Evolutionary conservation across 495 filamentous ascomycete species (phyloP), one percentile per base, ranked within the genome.

Genomic region (Penicillium bovifimosum): DNA sequence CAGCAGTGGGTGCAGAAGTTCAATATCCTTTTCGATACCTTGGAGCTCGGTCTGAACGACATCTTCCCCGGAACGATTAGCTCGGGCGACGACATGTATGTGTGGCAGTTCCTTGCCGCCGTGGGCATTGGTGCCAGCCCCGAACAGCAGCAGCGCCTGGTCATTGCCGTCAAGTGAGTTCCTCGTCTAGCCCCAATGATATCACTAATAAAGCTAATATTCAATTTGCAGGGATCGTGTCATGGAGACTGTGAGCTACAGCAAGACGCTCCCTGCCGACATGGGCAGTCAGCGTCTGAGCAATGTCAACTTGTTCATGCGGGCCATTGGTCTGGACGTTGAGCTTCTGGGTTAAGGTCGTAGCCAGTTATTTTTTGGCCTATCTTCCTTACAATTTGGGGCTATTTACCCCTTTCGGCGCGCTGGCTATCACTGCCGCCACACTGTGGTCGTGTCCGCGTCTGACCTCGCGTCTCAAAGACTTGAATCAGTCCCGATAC

Each of bases 261-360:
- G 87, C 63, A 96, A 93, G 75, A 89, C 87, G 2, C 81, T 97
- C 11, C 93, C 95, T 10, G 76, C 83, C 14, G 90, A 93, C 36
- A 85, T 96, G 81, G 81, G 85, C 14, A 83, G 80, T 59, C 80
- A 86, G 64, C 84, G 91, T 49, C 76, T 95, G 41, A 85, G 85
- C 51, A 92, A 96, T 64, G 95, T 98, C 58, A 97, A 98, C 69
- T 73, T 98, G 27, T 98, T 98, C 67, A 96, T 98, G 92, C 83
- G 90, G 55, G 93, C 92, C 46, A 97, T 98, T 67, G 95, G 93
- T 5, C 77, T 98, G 59, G 95, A 97, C 75, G 93, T 98, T 31
- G 93, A 96, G 60, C 75, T 96, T 52, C 83, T 98, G 56, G 86
- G 87, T 64, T 96, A 70, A 64, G 46, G 28, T 16, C 6, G 10